These are phyloP conservation scores for Lactuca sativa DNA, from an alignment of 129 eudicot genomes.

Conservation along the genomic window DNA sequence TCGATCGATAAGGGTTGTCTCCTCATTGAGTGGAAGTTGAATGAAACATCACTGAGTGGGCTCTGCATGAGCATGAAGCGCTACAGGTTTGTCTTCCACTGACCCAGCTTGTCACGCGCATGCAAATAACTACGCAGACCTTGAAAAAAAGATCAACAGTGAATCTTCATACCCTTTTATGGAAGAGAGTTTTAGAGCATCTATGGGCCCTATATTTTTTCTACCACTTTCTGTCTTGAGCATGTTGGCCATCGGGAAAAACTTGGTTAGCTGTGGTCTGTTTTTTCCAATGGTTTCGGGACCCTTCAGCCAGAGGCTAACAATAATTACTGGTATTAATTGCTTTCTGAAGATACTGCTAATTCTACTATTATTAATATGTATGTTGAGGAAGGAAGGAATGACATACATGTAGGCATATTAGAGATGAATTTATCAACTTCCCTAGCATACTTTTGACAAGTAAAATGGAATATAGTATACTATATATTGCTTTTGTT, in stretches of 20 bases:
- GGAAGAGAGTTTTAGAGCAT: conserved; percentile 32
- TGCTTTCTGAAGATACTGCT: not conserved
- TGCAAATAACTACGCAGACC: conserved; percentile 32
- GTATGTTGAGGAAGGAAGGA: too few species aligned
- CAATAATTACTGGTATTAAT: not conserved
- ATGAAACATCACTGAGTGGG: conserved; percentile 26
- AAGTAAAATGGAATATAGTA: conserved; percentile 10
- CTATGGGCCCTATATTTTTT: conserved; percentile 22
- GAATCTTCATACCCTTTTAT: conserved; percentile 39
- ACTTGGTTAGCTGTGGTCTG: conserved; percentile 28
- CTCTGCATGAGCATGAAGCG: conserved; percentile 22
- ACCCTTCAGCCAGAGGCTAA: conserved; percentile 16
- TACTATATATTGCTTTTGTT: conserved; percentile 5
- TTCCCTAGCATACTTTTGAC: not conserved
- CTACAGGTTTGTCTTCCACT: conserved; percentile 38
- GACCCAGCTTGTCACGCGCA: conserved; percentile 29
- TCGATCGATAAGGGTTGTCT: conserved; percentile 12
- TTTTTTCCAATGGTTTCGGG: conserved; percentile 15
- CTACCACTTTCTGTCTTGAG: conserved; percentile 24
- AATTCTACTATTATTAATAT: not conserved
- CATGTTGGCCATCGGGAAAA: conserved; percentile 18
- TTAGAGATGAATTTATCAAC: not conserved
- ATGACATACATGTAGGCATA: conserved; percentile 3
- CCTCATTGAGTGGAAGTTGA: conserved; percentile 26
- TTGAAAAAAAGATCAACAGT: conserved; percentile 48